phyloP scores from a whole-genome alignment of 768 basidiomycete genomes.

The Dictyophora rubrovolvata region DNA sequence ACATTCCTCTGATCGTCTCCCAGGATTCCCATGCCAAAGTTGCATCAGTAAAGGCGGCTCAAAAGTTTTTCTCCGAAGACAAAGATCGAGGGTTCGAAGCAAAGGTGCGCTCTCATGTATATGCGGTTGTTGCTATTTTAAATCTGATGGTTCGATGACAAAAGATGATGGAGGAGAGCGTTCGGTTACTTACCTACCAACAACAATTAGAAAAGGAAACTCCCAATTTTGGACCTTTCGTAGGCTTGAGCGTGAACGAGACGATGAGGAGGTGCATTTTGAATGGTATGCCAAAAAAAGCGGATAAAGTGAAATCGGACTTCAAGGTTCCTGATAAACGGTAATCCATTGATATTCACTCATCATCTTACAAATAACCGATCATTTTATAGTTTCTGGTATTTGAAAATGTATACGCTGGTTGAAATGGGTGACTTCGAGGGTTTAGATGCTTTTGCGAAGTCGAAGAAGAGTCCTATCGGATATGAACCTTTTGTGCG shows the following conservation, averaged over 20 bases:
- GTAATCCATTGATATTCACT: constrained; percentile 29
- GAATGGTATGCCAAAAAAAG: constrained; percentile 74
- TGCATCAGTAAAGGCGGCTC: constrained; percentile 65
- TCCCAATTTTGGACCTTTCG: constrained; percentile 67
- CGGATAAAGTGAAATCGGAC: constrained; percentile 80
- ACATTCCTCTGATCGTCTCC: background rate
- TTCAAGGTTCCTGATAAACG: constrained; percentile 95
- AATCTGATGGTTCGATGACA: background rate
- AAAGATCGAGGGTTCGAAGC: constrained; percentile 88
- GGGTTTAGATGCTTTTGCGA: constrained; percentile 74
- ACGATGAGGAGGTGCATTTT: constrained; percentile 72
- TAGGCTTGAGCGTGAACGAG: constrained; percentile 78
- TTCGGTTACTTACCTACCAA: constrained; percentile 66
- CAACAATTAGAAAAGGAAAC: constrained; percentile 82
- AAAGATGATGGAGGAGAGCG: constrained; percentile 88
- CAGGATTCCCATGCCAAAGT: constrained; percentile 71
- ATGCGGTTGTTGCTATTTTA: background rate
- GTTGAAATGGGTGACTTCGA: constrained; percentile 78
- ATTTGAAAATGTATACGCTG: constrained; percentile 78
- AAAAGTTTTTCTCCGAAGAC: constrained; percentile 92
- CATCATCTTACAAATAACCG: background rate
- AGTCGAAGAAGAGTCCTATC: constrained; percentile 84
- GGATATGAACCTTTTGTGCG: constrained; percentile 89
- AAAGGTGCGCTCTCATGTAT: constrained; percentile 44
- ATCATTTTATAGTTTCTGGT: constrained; percentile 67